Evolutionary conservation across 306 rosid species (phyloP).

Genomic region (Hippophae gyantsensis): DNA sequence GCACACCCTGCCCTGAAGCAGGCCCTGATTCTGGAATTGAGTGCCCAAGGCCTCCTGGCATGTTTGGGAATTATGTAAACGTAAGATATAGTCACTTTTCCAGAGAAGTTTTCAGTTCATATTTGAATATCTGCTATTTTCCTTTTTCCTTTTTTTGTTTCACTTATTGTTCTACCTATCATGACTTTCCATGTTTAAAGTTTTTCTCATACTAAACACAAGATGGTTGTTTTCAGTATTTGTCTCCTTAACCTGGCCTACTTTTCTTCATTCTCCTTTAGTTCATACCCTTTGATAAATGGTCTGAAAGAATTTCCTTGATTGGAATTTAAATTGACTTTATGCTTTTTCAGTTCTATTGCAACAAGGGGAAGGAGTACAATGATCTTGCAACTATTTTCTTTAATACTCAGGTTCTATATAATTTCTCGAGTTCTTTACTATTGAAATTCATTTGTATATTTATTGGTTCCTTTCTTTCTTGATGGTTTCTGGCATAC

Average conservation of each 20-base stretch:
- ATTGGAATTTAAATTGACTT: background rate
- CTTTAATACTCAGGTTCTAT: slow-evolving; percentile 86
- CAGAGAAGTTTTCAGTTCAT: background rate
- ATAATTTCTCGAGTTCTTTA: slow-evolving; percentile 12
- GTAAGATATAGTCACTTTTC: slow-evolving; percentile 42
- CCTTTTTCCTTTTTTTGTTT: background rate
- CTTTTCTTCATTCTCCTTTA: too few relatives aligned
- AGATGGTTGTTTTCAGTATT: background rate
- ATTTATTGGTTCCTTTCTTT: background rate
- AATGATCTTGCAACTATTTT: slow-evolving; percentile 97
- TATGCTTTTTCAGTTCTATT: slow-evolving; percentile 57
- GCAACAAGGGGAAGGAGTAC: slow-evolving; percentile 84
- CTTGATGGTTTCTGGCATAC: background rate
- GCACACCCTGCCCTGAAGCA: slow-evolving; percentile 81
- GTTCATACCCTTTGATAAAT: background rate
- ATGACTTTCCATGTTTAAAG: background rate
- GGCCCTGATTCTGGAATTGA: slow-evolving; percentile 63
- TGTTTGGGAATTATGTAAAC: slow-evolving; percentile 92
- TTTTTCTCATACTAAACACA: background rate
- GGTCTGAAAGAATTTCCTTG: background rate
- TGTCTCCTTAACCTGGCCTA: background rate
- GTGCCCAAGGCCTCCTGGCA: slow-evolving; percentile 91
- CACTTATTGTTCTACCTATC: slow-evolving; percentile 2
- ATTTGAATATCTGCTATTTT: background rate
- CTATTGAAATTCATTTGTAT: slow-evolving; percentile 4